Percentiles rank a stretch among this genome's conserved stretches.
Conservation (phyloP, 2,329 filamentous ascomycete genomes). For the Sclerotinia minor region DNA sequence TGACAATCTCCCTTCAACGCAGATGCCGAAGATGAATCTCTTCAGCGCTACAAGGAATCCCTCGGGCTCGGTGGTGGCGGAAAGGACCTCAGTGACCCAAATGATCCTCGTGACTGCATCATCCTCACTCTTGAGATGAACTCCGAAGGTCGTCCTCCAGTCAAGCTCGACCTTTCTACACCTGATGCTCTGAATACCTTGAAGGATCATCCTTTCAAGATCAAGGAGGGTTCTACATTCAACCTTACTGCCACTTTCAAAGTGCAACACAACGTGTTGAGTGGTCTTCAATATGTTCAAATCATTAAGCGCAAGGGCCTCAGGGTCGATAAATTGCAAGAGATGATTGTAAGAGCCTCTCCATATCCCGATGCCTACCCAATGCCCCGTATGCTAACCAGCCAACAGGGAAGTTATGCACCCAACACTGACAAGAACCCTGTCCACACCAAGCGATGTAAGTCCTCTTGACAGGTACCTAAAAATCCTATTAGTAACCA, state of each 20-base stretch:
- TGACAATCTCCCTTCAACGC: not conserved
- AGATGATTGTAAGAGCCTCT: slow-evolving; percentile 83
- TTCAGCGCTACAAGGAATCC: slow-evolving; percentile 96
- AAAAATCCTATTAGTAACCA: not conserved
- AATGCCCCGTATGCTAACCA: not conserved
- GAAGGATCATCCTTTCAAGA: slow-evolving; percentile 91
- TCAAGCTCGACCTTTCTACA: slow-evolving; percentile 81
- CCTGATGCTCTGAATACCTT: slow-evolving; percentile 73
- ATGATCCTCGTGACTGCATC: slow-evolving; percentile 86
- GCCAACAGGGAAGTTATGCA: slow-evolving; percentile 76
- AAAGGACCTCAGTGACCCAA: slow-evolving; percentile 70
- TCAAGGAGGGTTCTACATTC: slow-evolving; percentile 94
- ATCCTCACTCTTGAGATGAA: slow-evolving; percentile 90
- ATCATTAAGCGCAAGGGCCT: slow-evolving; percentile 88
- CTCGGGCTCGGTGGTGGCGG: slow-evolving; percentile 78
- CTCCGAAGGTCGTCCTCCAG: slow-evolving; percentile 76
- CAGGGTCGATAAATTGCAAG: slow-evolving; percentile 85
- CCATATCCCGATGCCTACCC: not conserved
- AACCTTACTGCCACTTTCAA: slow-evolving; percentile 93
- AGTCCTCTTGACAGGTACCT: slow-evolving; percentile 43
- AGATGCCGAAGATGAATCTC: slow-evolving; percentile 74
- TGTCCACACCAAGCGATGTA: slow-evolving; percentile 89
- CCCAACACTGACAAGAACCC: slow-evolving; percentile 88
- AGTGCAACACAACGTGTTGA: slow-evolving; percentile 95
- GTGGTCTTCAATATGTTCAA: slow-evolving; percentile 94